phyloP scores from a whole-genome alignment of 148 eudicot species.

The Rhododendron mucronatum region DNA sequence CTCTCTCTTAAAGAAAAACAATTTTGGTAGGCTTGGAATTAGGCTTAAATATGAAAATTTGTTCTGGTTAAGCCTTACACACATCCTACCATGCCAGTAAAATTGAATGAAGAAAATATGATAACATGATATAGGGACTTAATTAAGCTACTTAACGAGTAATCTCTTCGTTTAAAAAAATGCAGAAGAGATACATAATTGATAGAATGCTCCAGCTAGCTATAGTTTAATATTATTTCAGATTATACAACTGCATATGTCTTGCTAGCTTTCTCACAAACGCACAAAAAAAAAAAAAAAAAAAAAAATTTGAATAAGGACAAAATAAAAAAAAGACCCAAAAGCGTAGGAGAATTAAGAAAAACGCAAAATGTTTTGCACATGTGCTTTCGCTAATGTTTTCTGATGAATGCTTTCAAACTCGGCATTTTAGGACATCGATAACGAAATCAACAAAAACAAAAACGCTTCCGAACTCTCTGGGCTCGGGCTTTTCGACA shows the following conservation, averaged over 20 bases:
- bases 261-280: neutral
- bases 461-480: neutral
- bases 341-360: too few relatives aligned
- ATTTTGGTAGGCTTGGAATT: neutral
- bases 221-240: neutral
- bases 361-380: neutral
- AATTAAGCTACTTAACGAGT: neutral
- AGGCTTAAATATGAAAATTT: too few relatives aligned
- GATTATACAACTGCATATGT: neutral
- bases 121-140: too few relatives aligned
- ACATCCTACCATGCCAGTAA: neutral
- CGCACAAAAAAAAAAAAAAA: too few relatives aligned
- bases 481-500: too few relatives aligned
- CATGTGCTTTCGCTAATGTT: neutral
- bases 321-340: too few relatives aligned
- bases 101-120: too few relatives aligned
- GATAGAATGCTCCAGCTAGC: neutral
- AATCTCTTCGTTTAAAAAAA: neutral
- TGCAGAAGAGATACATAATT: neutral
- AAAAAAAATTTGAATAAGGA: too few relatives aligned
- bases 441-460: neutral
- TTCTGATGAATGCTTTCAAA: neutral
- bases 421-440: neutral
- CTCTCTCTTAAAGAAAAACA: too few relatives aligned
- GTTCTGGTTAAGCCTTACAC: neutral